A percentile compares a stretch with the other conserved stretches of the same genome.
These are phyloP conservation scores for Mortierella sp. DNA, from an alignment of 371 early-diverging fungal genomes.

Conservation along the genomic window DNA sequence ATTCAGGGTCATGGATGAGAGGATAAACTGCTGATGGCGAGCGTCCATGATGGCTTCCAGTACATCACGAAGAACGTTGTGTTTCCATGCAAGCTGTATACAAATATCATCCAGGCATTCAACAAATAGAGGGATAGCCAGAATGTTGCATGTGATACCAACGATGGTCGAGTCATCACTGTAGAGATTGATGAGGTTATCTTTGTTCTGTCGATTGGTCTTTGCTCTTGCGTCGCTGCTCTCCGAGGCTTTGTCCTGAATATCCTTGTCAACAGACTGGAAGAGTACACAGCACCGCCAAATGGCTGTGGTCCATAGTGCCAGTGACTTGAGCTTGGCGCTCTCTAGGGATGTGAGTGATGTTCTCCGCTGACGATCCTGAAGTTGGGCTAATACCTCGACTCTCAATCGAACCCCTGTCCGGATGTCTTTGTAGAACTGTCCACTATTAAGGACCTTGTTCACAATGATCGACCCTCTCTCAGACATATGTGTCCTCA, in stretches of 20 bases:
- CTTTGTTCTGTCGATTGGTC: slow-evolving; percentile 9
- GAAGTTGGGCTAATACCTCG: slow-evolving; percentile 54
- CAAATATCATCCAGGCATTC: slow-evolving; percentile 42
- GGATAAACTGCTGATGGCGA: slow-evolving; percentile 37
- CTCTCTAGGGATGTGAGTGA: slow-evolving; percentile 35
- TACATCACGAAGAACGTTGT: slow-evolving; percentile 16
- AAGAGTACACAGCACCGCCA: slow-evolving; percentile 61
- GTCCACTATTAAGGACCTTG: slow-evolving; percentile 38
- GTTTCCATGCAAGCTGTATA: slow-evolving; percentile 33
- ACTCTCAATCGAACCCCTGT: slow-evolving; percentile 49
- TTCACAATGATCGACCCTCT: slow-evolving; percentile 23
- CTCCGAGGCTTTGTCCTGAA: not conserved
- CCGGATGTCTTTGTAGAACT: slow-evolving; percentile 49
- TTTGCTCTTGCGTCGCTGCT: slow-evolving; percentile 6
- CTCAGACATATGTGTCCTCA: slow-evolving; percentile 30
- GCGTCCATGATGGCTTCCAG: slow-evolving; percentile 32
- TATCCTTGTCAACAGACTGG: slow-evolving; percentile 53
- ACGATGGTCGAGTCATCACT: slow-evolving; percentile 50
- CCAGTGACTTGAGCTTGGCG: slow-evolving; percentile 53
- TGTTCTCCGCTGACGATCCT: slow-evolving; percentile 48
- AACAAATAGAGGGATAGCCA: slow-evolving; percentile 37
- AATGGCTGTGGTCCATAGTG: slow-evolving; percentile 64
- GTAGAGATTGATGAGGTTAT: slow-evolving; percentile 43
- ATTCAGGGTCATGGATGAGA: slow-evolving; percentile 50
- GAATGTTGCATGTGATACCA: slow-evolving; percentile 39